Percentiles rank a stretch among this genome's conserved stretches.
Conservation (phyloP, 2,329 filamentous ascomycete species). For the Chaetomium sp. region DNA sequence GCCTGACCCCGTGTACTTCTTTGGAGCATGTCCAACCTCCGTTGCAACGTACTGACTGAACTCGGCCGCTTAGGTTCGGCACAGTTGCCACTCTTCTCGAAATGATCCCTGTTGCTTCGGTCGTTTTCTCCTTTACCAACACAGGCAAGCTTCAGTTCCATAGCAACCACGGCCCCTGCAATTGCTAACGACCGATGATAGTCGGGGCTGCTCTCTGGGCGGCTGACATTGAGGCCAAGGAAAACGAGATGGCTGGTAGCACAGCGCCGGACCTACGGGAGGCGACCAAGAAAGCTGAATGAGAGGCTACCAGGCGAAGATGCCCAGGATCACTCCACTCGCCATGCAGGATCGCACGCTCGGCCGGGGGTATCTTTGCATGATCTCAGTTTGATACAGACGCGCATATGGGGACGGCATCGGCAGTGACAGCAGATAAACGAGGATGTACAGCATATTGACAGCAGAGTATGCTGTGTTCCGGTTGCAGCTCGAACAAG, state of each 20-base stretch:
- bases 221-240: constrained; percentile 72
- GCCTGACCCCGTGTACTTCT: constrained; percentile 13
- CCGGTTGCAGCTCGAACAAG: constrained; percentile 15
- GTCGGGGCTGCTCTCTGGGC: constrained; percentile 95
- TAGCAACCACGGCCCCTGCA: not conserved
- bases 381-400: constrained; percentile 19
- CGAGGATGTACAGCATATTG: constrained; percentile 33
- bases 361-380: constrained; percentile 6
- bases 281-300: constrained; percentile 53
- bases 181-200: constrained; percentile 35
- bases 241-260: constrained; percentile 51
- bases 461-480: constrained; percentile 30
- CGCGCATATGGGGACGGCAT: constrained; percentile 18
- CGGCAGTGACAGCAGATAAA: constrained; percentile 25
- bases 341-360: constrained; percentile 26
- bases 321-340: constrained; percentile 28
- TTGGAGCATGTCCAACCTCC: constrained; percentile 13
- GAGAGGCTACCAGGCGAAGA: constrained; percentile 28
- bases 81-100: constrained; percentile 77
- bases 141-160: constrained; percentile 56
- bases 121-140: constrained; percentile 89
- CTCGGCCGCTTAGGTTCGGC: constrained; percentile 61
- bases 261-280: constrained; percentile 56
- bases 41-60: constrained; percentile 19
- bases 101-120: constrained; percentile 78